These are phyloP conservation scores for Komagataella kurtzmanii DNA, from an alignment of 805 yeast species.

Conservation along the genomic window DNA sequence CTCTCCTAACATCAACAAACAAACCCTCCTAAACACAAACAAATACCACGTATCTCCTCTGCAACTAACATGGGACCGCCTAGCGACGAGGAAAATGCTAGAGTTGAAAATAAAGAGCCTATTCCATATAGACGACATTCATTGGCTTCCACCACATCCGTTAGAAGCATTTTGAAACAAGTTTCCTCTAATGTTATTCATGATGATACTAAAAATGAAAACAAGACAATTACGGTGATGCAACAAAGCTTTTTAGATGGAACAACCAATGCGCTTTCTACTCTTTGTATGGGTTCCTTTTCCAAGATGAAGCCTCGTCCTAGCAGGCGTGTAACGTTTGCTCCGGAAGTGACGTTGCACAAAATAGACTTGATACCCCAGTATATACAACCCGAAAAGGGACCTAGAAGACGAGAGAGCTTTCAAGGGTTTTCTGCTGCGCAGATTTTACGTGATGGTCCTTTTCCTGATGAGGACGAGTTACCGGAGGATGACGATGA, in stretches of 20 bases:
- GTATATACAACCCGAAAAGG: conserved; percentile 5
- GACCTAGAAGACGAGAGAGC: conserved; percentile 15
- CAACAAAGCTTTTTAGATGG: not conserved
- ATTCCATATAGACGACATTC: not conserved
- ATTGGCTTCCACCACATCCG: not conserved
- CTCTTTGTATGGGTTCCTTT: not conserved
- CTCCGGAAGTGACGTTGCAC: conserved; percentile 60
- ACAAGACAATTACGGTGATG: not conserved
- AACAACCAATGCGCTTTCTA: not conserved
- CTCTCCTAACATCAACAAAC: not conserved
- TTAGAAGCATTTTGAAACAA: not conserved
- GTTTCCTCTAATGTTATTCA: not conserved
- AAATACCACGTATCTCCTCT: not conserved
- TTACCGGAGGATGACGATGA: conserved; percentile 1
- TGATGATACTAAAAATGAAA: not conserved
- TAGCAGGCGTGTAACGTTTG: conserved; percentile 56
- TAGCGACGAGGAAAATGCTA: not conserved
- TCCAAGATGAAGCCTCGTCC: not conserved
- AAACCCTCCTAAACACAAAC: not conserved
- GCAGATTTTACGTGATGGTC: not conserved
- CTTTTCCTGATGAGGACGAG: conserved; percentile 1
- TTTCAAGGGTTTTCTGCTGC: conserved; percentile 17
- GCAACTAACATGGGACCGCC: not conserved
- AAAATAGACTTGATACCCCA: conserved; percentile 28
- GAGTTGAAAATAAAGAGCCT: not conserved